Conservation (phyloP, 129 eudicot species). For the Logfia minima region DNA sequence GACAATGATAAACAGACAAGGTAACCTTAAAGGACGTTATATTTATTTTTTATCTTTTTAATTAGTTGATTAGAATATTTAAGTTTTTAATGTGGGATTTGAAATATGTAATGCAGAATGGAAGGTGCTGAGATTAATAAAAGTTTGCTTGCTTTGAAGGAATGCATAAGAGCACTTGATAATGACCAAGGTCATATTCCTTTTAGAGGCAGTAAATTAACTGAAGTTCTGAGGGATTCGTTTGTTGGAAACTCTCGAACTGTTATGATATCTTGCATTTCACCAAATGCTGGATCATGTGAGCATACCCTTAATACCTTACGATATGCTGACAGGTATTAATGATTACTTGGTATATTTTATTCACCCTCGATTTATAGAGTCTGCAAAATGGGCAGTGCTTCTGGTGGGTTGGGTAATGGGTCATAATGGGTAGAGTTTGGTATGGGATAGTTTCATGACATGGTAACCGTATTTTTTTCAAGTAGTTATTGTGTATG, state of each 20-base stretch:
- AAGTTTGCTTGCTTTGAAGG: slow-evolving; percentile 95
- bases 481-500: background rate
- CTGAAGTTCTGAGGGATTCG: slow-evolving; percentile 96
- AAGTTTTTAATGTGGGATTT: slow-evolving; percentile 10
- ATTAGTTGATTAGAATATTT: slow-evolving; percentile 1
- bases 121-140: slow-evolving; percentile 99
- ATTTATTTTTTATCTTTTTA: background rate
- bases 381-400: slow-evolving; percentile 3
- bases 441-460: background rate
- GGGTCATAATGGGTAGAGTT: background rate
- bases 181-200: slow-evolving; percentile 97
- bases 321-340: slow-evolving; percentile 94
- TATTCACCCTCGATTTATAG: background rate
- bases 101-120: slow-evolving; percentile 55
- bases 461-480: background rate
- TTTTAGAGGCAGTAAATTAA: slow-evolving; percentile 95
- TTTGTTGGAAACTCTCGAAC: slow-evolving; percentile 95
- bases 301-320: slow-evolving; percentile 97
- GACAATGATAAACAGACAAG: slow-evolving; percentile 97
- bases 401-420: background rate
- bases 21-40: slow-evolving; percentile 30
- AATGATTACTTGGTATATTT: background rate
- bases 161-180: slow-evolving; percentile 98
- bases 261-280: slow-evolving; percentile 94
- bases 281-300: slow-evolving; percentile 94